Percentiles rank a stretch among this genome's conserved stretches.
Evolutionary conservation across 208 protist species (phyloP).

Genomic region (Trypanosoma vivax): DNA sequence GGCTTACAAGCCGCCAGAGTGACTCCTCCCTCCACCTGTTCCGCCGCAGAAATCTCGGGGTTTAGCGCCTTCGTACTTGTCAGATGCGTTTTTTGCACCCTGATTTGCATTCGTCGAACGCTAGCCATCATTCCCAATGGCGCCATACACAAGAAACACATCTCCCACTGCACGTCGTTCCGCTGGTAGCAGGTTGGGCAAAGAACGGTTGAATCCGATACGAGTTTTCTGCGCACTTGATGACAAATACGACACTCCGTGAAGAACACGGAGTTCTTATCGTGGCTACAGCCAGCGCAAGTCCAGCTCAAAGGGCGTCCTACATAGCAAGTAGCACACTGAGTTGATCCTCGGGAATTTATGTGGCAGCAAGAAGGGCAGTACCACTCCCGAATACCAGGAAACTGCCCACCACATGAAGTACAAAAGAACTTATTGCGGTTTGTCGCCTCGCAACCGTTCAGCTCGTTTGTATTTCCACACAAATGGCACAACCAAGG

Average conservation of each 20-base stretch:
- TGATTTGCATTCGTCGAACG: conserved; percentile 9
- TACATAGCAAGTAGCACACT: conserved; percentile 60
- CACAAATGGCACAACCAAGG: conserved; percentile 57
- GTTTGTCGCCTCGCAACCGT: neutral
- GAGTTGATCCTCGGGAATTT: conserved; percentile 47
- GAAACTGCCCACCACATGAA: conserved; percentile 38
- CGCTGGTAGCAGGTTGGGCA: conserved; percentile 41
- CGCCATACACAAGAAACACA: conserved; percentile 46
- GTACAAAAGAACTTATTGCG: conserved; percentile 57
- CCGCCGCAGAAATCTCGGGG: neutral
- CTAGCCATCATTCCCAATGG: conserved; percentile 34
- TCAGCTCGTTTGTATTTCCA: conserved; percentile 15
- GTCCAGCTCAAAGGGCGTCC: conserved; percentile 45
- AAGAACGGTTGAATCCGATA: conserved; percentile 35
- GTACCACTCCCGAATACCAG: conserved; percentile 58
- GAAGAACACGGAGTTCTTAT: conserved; percentile 40
- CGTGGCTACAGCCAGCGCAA: conserved; percentile 34
- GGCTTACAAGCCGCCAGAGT: no score
- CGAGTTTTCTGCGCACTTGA: conserved; percentile 11
- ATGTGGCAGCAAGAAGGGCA: conserved; percentile 54
- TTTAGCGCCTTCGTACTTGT: neutral
- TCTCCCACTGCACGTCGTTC: conserved; percentile 77
- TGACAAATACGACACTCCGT: conserved; percentile 37
- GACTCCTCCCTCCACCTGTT: no score
- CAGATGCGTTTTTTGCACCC: neutral